These are phyloP conservation scores for Cryptosporidium xiaoi DNA, from an alignment of 169 alveolate species.

Conservation along the genomic window DNA sequence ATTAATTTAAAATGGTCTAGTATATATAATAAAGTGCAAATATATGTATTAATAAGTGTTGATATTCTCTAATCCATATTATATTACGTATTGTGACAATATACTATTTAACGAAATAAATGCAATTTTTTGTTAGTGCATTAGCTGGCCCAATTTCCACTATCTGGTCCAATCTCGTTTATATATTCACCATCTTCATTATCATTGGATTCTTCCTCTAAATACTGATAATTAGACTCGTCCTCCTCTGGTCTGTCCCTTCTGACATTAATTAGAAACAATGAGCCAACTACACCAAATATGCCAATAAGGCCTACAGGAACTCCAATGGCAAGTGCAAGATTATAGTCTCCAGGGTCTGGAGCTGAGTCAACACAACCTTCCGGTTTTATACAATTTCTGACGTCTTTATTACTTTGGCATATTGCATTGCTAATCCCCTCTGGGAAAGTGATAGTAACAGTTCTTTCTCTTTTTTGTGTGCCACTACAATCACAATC, in stretches of 20 bases:
- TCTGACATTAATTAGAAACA: conserved; percentile 5
- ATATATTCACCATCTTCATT: conserved; percentile 36
- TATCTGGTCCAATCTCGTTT: conserved; percentile 69
- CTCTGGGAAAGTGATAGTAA: conserved; percentile 28
- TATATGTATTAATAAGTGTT: no score
- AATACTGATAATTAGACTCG: conserved; percentile 38
- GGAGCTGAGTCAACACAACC: conserved; percentile 54
- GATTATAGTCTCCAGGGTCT: conserved; percentile 4
- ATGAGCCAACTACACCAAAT: conserved; percentile 8
- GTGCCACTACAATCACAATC: conserved; percentile 39
- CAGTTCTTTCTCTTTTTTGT: conserved; percentile 43
- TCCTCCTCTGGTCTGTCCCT: conserved; percentile 20
- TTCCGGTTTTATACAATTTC: conserved; percentile 45
- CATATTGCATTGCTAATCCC: conserved; percentile 48
- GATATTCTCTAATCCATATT: no score
- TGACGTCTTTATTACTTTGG: conserved; percentile 18
- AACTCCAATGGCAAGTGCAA: conserved; percentile 62
- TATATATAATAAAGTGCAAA: no score
- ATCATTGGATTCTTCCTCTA: conserved; percentile 20
- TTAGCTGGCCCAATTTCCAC: conserved; percentile 56
- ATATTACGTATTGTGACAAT: no score
- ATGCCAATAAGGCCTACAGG: conserved; percentile 54
- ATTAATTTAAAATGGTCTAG: no score
- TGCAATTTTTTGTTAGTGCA: neutral
- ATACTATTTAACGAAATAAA: no score